Evolutionary conservation across 1,139 yeast genomes (phyloP).

Genomic region (Sugiyamaella xylanicola): DNA sequence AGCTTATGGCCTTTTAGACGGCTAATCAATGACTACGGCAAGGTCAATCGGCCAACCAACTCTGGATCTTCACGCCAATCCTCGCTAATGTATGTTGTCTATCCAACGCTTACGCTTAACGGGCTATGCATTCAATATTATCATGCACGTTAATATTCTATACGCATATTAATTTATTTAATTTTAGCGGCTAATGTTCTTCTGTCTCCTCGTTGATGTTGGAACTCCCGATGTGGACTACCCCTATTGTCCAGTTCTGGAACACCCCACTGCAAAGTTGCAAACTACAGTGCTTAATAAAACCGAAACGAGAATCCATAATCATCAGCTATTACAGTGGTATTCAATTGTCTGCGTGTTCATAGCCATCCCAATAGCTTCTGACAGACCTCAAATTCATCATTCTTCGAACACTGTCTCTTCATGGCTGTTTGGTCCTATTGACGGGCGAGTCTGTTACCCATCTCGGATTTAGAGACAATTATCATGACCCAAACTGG

Average conservation of each 20-base stretch:
- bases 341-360: too few relatives aligned
- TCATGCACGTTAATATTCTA: background rate
- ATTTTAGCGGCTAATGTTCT: background rate
- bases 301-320: too few relatives aligned
- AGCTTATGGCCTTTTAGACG: too few relatives aligned
- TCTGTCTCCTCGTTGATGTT: background rate
- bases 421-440: background rate
- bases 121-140: background rate
- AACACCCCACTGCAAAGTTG: too few relatives aligned
- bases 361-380: too few relatives aligned
- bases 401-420: too few relatives aligned
- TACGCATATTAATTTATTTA: background rate
- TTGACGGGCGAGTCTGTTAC: background rate
- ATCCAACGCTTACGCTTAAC: constrained; percentile 2
- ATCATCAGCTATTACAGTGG: too few relatives aligned
- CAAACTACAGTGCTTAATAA: too few relatives aligned
- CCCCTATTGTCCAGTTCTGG: background rate
- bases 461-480: constrained; percentile 2
- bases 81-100: background rate
- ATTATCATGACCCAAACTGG: background rate
- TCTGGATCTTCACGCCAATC: background rate
- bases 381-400: too few relatives aligned
- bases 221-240: background rate
- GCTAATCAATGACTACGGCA: background rate
- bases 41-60: background rate